phyloP scores from a whole-genome alignment of 495 filamentous ascomycete species.

The Penicillium bovifimosum region DNA sequence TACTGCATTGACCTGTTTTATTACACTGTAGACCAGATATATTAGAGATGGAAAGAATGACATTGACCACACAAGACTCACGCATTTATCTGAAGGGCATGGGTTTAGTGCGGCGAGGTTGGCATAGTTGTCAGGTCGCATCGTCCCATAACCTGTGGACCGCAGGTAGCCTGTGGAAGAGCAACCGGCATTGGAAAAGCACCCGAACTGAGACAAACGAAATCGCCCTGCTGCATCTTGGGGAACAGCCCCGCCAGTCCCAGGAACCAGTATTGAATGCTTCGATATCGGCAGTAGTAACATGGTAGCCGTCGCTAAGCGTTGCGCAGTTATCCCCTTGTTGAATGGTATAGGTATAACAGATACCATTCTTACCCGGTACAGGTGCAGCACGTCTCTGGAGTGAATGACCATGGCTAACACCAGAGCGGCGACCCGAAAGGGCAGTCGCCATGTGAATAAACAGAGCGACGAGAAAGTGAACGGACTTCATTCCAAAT shows the following conservation, averaged over 20 bases:
- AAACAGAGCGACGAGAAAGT: not conserved
- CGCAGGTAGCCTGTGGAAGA: conserved; percentile 15
- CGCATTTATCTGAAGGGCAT: conserved; percentile 7
- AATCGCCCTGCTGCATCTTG: not conserved
- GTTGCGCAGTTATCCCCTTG: conserved; percentile 4
- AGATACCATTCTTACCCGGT: not conserved
- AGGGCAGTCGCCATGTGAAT: not conserved
- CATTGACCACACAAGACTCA: not conserved
- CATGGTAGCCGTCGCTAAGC: conserved; percentile 1
- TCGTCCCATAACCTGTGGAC: conserved; percentile 18
- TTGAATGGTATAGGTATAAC: conserved; percentile 6
- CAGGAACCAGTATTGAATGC: conserved; percentile 7
- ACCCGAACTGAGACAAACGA: conserved; percentile 16
- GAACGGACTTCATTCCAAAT: not conserved
- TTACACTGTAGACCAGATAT: not conserved
- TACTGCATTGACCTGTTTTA: conserved; percentile 3
- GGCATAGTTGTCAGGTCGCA: conserved; percentile 8
- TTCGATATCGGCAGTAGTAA: conserved; percentile 11
- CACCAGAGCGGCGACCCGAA: not conserved
- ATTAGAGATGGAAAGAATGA: not conserved
- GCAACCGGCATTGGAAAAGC: conserved; percentile 17
- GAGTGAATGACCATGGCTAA: not conserved
- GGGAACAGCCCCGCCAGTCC: conserved; percentile 12
- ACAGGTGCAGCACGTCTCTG: not conserved
- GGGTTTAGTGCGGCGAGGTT: conserved; percentile 15